Evolutionary conservation across 306 rosid species (phyloP).

Genomic region (Cicer chorassanicum): DNA sequence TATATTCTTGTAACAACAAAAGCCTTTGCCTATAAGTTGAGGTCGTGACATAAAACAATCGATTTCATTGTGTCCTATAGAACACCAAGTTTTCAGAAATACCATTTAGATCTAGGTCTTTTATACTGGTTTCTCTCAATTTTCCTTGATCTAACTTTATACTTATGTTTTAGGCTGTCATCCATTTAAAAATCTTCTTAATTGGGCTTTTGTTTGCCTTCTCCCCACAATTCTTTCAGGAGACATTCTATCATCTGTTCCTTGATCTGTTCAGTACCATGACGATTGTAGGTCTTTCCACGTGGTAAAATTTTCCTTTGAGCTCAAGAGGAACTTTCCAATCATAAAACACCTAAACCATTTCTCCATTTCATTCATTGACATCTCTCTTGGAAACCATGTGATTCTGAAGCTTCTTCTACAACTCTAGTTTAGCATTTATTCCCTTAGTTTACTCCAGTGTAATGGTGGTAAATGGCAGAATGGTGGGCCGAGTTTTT

Average conservation of each 20-base stretch:
- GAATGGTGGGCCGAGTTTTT: too few species aligned
- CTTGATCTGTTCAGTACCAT: neutral
- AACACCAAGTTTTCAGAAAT: neutral
- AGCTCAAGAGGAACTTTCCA: constrained; percentile 12
- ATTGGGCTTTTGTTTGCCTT: neutral
- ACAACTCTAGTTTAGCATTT: constrained; percentile 10
- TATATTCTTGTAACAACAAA: neutral
- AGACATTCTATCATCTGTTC: constrained; percentile 17
- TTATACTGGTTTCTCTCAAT: neutral
- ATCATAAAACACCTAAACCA: neutral
- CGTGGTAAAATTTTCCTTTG: constrained; percentile 12
- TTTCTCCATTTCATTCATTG: constrained; percentile 24
- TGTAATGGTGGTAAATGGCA: too few species aligned
- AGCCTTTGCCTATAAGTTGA: neutral
- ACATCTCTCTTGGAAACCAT: neutral
- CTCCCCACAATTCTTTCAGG: neutral
- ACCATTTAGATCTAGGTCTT: constrained; percentile 1
- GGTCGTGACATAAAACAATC: neutral
- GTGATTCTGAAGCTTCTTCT: neutral
- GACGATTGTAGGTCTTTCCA: neutral
- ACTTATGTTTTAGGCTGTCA: neutral
- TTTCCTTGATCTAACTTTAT: neutral
- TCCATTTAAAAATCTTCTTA: constrained; percentile 13
- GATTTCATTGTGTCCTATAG: neutral
- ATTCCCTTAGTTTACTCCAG: neutral